Conservation (phyloP, 495 filamentous ascomycete genomes). For the Aspergillus nidulans region DNA sequence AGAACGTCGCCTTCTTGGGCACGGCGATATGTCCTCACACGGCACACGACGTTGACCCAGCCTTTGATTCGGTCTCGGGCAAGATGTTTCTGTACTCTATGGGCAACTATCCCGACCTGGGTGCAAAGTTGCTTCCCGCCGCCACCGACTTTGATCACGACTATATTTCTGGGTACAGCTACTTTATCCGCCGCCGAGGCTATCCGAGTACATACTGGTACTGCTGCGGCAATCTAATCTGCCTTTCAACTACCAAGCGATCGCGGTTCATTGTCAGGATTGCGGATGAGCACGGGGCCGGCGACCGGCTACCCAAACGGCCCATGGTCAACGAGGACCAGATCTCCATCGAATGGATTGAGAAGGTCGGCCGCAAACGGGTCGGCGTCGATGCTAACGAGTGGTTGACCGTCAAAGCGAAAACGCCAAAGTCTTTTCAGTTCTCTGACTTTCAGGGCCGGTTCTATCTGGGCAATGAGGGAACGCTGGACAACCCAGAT, state of each 20-base stretch:
- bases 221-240: constrained; percentile 4
- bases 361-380: neutral
- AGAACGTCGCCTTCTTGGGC: neutral
- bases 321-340: neutral
- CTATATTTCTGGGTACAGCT: constrained; percentile 1
- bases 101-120: neutral
- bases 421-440: neutral
- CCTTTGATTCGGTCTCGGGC: neutral
- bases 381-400: neutral
- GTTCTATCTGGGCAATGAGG: constrained; percentile 2
- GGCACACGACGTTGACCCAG: neutral
- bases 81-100: neutral
- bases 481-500: neutral
- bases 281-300: neutral
- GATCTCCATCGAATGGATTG: neutral
- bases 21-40: neutral
- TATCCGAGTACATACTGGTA: constrained; percentile 6
- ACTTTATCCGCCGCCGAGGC: neutral
- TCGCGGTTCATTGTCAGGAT: neutral
- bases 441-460: neutral
- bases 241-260: constrained; percentile 1
- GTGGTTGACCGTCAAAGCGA: neutral
- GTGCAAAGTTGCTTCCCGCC: neutral
- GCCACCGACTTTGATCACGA: neutral
- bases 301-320: neutral